Conservation (phyloP, 108 stramenopile species). For the Discostella stelligeroides region DNA sequence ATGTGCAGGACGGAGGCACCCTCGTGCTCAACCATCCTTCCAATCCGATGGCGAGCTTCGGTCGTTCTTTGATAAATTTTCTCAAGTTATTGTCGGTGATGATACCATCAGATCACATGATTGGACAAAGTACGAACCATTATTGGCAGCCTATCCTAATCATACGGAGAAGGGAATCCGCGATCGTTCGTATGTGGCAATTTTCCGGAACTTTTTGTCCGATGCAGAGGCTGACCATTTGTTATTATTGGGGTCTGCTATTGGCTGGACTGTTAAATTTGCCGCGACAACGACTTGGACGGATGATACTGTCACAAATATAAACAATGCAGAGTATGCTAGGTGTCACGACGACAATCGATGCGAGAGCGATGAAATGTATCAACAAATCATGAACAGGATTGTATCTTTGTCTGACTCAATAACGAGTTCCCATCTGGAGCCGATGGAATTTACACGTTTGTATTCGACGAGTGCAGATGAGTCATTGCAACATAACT, state of each 20-base stretch:
- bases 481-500: conserved; percentile 30
- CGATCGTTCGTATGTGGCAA: conserved; percentile 43
- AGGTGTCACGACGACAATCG: conserved; percentile 14
- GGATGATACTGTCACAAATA: not conserved
- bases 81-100: not conserved
- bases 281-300: not conserved
- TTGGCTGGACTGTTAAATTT: not conserved
- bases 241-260: conserved; percentile 12
- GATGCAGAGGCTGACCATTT: conserved; percentile 31
- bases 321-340: not conserved
- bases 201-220: conserved; percentile 38
- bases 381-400: conserved; percentile 38
- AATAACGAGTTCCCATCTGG: conserved; percentile 25
- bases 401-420: conserved; percentile 34
- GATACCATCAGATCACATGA: not conserved
- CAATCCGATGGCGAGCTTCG: conserved; percentile 4
- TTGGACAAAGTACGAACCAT: conserved; percentile 4
- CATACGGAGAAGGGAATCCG: too few species aligned
- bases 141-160: conserved; percentile 26
- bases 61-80: conserved; percentile 19
- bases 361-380: conserved; percentile 28
- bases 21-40: conserved; percentile 19
- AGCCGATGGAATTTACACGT: conserved; percentile 38
- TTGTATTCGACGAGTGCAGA: not conserved
- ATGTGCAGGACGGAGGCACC: conserved; percentile 37